Base-by-base conservation (phyloP, 2,329 filamentous ascomycete genomes). In the Aureobasidium sp. region DNA sequence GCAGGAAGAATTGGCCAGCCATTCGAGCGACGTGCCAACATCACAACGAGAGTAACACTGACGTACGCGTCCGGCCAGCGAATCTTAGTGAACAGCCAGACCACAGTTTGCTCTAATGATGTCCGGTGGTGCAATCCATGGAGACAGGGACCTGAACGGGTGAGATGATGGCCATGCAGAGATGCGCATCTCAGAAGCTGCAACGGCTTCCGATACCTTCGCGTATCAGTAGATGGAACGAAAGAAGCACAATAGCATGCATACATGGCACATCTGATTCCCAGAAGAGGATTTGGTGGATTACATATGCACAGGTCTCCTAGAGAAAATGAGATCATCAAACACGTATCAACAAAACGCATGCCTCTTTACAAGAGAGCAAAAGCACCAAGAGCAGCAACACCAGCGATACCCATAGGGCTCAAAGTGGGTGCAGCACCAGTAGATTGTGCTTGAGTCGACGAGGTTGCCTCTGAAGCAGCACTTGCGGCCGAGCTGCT, bases 351-450 rank as follows among this genome's bases (percentile, higher is more conserved):
- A 12, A 33, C 12, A 2, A 33, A 12, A 8, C 31, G 9, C 9
- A 33, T 33, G 11, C 5, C 37, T 9, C n/a, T 17, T 24, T 47
- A 60, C 44, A 60, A 17, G 7, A 60, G 37, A 6, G 45, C 57
- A 12, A 60, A 33, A 35, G 57, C 57, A 42, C 57, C 57, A 49
- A 60, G 33, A 49, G 57, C 57, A 33, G 37, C 57, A 22, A 22
- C 57, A 31, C 39, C 57, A 17, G 57, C 57, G 5, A 60, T 42
- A 42, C 57, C 44, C 33, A 50, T 27, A 29, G 54, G 54, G 14
- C 31, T 19, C 29, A 48, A 11, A 24, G 45, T 49, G 31, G 45
- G 12, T 11, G 57, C 57, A 37, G 35, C 57, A 5, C 24, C 24
- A 15, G 45, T 59, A 12, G 54, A 27, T 2, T 29, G 22, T 17